Percentiles rank a stretch among this genome's conserved stretches.
Evolutionary conservation across 2,329 filamentous ascomycete genomes (phyloP).

Genomic region (Beauveria caledonica): DNA sequence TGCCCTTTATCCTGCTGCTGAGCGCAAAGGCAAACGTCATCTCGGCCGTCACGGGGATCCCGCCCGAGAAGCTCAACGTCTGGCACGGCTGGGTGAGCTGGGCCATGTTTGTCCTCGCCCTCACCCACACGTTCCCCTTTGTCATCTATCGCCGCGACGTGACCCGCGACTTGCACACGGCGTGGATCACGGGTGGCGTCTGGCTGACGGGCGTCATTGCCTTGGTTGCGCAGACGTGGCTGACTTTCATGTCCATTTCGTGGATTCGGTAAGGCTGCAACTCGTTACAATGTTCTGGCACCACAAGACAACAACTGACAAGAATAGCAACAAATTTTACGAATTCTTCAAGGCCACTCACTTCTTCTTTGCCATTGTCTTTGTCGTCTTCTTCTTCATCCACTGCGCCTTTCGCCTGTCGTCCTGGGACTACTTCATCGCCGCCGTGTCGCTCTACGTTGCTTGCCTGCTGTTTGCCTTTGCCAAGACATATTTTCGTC

Average conservation of each 20-base stretch:
- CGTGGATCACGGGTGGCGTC: conserved; percentile 35
- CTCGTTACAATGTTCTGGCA: neutral
- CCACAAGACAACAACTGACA: neutral
- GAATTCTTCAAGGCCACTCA: conserved; percentile 55
- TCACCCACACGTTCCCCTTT: conserved; percentile 53
- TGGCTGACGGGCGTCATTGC: conserved; percentile 51
- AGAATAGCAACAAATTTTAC: conserved; percentile 41
- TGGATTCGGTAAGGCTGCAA: conserved; percentile 34
- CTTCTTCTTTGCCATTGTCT: conserved; percentile 41
- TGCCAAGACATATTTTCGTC: conserved; percentile 39
- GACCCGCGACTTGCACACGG: conserved; percentile 37
- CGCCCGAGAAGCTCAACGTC: conserved; percentile 49
- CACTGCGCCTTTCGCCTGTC: conserved; percentile 49
- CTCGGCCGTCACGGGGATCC: conserved; percentile 43
- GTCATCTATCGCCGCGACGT: conserved; percentile 40
- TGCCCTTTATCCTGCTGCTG: conserved; percentile 44
- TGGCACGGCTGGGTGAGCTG: conserved; percentile 47
- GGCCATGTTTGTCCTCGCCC: conserved; percentile 46
- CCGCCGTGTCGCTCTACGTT: conserved; percentile 31
- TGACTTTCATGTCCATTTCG: conserved; percentile 46
- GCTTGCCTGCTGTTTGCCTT: conserved; percentile 35
- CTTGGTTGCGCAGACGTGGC: conserved; percentile 43
- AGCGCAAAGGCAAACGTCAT: conserved; percentile 49
- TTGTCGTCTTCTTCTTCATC: conserved; percentile 52
- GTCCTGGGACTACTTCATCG: conserved; percentile 56